Conservation (phyloP, 2,329 filamentous ascomycete genomes). For the Aureobasidium sp. region DNA sequence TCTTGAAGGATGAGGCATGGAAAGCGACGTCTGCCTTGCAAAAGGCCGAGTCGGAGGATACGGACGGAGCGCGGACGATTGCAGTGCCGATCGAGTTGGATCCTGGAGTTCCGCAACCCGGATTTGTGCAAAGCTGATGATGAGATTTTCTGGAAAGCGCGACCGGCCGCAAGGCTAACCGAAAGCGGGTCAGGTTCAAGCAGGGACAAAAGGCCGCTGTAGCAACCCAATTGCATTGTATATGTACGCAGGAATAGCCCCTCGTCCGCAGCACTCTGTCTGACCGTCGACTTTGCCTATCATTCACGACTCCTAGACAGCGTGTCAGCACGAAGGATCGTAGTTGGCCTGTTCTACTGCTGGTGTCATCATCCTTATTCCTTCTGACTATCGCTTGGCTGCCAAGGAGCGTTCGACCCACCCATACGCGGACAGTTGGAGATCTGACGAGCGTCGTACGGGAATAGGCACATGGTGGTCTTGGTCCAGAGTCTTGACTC, state of each 20-base stretch:
- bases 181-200: not conserved
- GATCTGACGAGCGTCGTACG: conserved; percentile 5
- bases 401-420: conserved; percentile 11
- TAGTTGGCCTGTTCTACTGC: not conserved
- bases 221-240: conserved; percentile 7
- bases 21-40: conserved; percentile 1
- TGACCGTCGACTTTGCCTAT: not conserved
- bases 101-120: not conserved
- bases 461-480: conserved; percentile 5
- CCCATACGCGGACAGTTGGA: conserved; percentile 1
- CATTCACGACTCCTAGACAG: not conserved
- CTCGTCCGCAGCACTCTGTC: conserved; percentile 4
- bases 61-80: not conserved
- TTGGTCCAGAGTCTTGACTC: not conserved
- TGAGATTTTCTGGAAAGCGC: conserved; percentile 10
- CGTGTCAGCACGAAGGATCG: not conserved
- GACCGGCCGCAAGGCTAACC: conserved; percentile 10
- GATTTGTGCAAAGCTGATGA: not conserved
- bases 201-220: conserved; percentile 13
- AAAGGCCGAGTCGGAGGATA: not conserved
- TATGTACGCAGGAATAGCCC: conserved; percentile 9
- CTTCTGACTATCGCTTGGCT: conserved; percentile 3
- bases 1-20: not conserved
- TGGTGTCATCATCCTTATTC: conserved; percentile 5
- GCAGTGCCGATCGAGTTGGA: not conserved